Base-by-base conservation (phyloP, 2,329 filamentous ascomycete species). In the Cladosporium sp. region DNA sequence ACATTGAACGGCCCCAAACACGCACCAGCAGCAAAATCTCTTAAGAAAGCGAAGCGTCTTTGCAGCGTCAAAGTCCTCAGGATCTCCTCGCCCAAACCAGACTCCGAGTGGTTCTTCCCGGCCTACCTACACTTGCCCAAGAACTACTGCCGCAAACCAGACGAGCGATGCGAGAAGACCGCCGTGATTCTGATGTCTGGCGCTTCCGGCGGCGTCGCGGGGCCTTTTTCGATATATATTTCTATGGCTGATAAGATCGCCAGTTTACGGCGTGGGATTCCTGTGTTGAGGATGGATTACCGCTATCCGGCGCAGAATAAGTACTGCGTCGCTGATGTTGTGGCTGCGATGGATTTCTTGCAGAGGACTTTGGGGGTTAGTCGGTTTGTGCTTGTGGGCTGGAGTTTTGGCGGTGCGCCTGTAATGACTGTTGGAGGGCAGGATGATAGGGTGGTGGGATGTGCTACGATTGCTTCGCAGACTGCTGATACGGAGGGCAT, bases 331-430 rank as follows among this genome's bases (percentile, higher is more conserved):
- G 65, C 71, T 8, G 80, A 82, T 66, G 74, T 79, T 0, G 58
- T 71, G 10, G 75, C 79, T 11, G 75, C 74, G 4, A 78, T 82
- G 74, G 68, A 75, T 34, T 78, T 77, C 60, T 72, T 81, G 10
- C 58, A 74, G 15, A 67, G 74, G 15, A 66, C 71, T 30, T 78
- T 74, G 67, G 71, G 68, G 0, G 71, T 78, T 1, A 67, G 65
- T n/a, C 72, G 68, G 28, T 80, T 81, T 68, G 79, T 81, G 6
- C 66, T 81, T 15, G 73, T 80, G 1, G 80, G 80, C 55, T 82
- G 79, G 80, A 79, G 76, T 12, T 81, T 81, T 61, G 79, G 80
- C 24, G 77, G 79, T 6, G 79, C 78, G 24, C 79, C 79, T 0
- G 80, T 78, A 21, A 79, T 80, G 70, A 78, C 75, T 0, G 74